Base-by-base conservation (phyloP, 2,329 filamentous ascomycete species). In the Ilyonectria destructans region DNA sequence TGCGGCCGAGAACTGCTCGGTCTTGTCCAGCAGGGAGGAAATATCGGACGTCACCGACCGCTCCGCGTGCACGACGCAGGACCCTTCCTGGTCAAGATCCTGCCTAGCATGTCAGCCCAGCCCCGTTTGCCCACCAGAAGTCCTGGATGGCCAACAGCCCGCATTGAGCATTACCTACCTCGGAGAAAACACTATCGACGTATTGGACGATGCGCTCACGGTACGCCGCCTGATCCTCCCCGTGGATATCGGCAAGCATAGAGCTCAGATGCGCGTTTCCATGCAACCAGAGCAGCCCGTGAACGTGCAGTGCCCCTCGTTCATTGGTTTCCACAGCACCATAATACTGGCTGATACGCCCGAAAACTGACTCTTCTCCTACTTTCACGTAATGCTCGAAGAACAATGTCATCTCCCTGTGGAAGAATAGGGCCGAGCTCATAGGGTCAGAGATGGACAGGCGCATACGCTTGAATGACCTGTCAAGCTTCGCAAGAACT, bases 111-210 rank as follows among this genome's bases (percentile, higher is more conserved):
- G 46, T 52, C 26, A 62, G 61, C 29, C 10, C 12, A 23, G 13
- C 4, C 13, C 5, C n/a, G 7, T 26, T 59, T 48, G 12, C 31
- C 7, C 33, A 15, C 21, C 5, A 9, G 9, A 13, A 35, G 33
- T 10, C 3, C 9, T 35, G 33, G 8, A 21, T 45, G 15, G 33
- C 5, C n/a, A 6, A 43, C 40, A 17, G 33, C 33, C 5, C 8
- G 9, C 33, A 35, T 35, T 35, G 33, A 35, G 13, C 12, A 13
- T 13, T 23, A 23, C 21, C 21, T 37, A 62, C 64, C 64, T 67
- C 58, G 9, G 12, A 45, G 46, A 67, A 67, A 15, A 67, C 33
- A 23, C 64, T 67, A 23, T 68, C 56, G 9, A 68, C 17, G 19
- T 68, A 68, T 26, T 31, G 13, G 37, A 60, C 19, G 37, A 65